Conservation (phyloP, 2,329 filamentous ascomycete species). For the Penicillium sp. region DNA sequence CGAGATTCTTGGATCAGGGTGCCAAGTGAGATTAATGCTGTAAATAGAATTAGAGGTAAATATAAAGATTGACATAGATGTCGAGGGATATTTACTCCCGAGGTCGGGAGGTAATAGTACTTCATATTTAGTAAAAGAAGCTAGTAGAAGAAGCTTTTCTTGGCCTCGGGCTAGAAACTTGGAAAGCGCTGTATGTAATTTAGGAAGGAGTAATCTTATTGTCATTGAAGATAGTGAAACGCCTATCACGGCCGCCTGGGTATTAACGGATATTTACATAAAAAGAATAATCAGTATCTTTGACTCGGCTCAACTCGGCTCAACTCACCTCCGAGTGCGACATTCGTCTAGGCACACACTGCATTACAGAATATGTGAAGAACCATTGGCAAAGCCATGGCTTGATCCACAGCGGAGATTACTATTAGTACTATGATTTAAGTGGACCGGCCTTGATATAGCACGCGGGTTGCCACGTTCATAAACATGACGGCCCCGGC, state of each 20-base stretch:
- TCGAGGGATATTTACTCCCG: not conserved
- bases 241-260: not conserved
- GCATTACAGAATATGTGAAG: not conserved
- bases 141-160: not conserved
- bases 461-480: not conserved
- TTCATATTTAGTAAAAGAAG: not conserved
- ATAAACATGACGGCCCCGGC: not conserved
- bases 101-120: too few relatives aligned
- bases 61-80: not conserved
- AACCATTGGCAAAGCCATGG: not conserved
- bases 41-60: not conserved
- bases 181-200: not conserved
- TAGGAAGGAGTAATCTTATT: not conserved
- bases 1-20: slow-evolving; percentile 15
- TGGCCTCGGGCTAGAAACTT: not conserved
- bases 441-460: not conserved
- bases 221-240: not conserved
- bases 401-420: not conserved
- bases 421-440: not conserved
- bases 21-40: not conserved
- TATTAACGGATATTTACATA: not conserved
- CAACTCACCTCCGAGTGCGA: not conserved
- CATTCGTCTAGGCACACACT: not conserved
- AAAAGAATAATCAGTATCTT: not conserved
- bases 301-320: not conserved